These are phyloP conservation scores for Pleurotus eryngii DNA, from an alignment of 768 basidiomycete genomes.

Conservation along the genomic window DNA sequence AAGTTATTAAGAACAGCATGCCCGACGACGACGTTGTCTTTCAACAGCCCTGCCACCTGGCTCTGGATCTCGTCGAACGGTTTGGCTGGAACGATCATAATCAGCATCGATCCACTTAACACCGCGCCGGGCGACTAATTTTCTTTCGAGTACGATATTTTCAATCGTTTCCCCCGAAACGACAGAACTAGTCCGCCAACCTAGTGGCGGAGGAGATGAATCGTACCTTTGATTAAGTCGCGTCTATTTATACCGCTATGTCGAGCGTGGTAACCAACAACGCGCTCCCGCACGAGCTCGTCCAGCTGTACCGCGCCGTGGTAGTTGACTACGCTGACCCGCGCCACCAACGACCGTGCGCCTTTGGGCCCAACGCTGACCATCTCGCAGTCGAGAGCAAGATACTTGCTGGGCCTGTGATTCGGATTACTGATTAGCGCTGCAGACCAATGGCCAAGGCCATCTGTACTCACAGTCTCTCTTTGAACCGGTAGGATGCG, in stretches of 20 bases:
- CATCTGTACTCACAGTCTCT: too few species aligned
- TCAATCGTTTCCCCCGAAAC: too few species aligned
- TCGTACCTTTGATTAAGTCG: constrained; percentile 69
- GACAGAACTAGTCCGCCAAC: too few species aligned
- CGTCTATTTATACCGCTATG: constrained; percentile 77
- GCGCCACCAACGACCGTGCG: too few species aligned
- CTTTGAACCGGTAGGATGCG: too few species aligned
- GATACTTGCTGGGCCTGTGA: too few species aligned
- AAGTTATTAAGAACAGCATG: constrained; percentile 92
- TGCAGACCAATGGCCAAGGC: too few species aligned
- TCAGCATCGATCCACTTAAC: not conserved
- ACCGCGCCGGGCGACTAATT: not conserved
- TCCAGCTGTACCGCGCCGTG: constrained; percentile 66
- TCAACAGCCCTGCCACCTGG: constrained; percentile 71
- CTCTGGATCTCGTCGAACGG: constrained; percentile 79
- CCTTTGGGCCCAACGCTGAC: too few species aligned
- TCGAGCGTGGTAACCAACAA: constrained; percentile 90
- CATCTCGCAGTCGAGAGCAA: too few species aligned
- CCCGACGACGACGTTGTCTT: constrained; percentile 79
- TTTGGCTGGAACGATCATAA: constrained; percentile 46
- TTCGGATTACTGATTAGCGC: too few species aligned
- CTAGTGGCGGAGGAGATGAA: not conserved
- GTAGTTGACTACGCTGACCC: too few species aligned
- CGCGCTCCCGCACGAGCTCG: constrained; percentile 81
- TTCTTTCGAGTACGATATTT: too few species aligned